Evolutionary conservation across 1,284 basidiomycete genomes (phyloP), one percentile per base, ranked within the genome.

Genomic region (Agroathelia rolfsii): DNA sequence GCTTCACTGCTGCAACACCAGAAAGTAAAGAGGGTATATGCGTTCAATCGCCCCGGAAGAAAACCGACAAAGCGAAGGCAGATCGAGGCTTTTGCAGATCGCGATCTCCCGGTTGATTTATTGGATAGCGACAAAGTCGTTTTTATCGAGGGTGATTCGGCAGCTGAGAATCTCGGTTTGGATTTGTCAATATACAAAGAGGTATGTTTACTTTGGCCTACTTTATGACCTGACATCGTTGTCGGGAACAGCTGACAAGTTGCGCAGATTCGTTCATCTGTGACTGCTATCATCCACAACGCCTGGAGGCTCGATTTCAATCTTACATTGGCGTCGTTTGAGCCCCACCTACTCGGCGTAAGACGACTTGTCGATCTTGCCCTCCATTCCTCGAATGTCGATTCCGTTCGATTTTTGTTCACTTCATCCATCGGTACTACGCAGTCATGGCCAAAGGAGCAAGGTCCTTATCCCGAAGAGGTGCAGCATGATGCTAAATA

Each of bases 291-390:
- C 21, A 38, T 46, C n/a, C 35, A 49, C 30, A 39, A 34, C 52
- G 60, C 59, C 5, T 61, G 53, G 51, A 42, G 43, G 5, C 49
- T 62, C 3, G 51, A 61, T 38, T 54, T 61, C 40, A 59, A 58
- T 31, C 28, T 52, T 10, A 14, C 44, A 2, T 34, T 54, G 13
- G 17, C 40, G 15, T 41, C 46, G 6, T 52, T 51, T 36, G 48
- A 51, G 12, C 33, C 39, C 3, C 30, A 40, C n/a, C 37, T 54
- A 15, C 21, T 20, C 4, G 44, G 41, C 8, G 31, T 47, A n/a
- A 42, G 48, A 11, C 25, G 36, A 24, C 20, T 54, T 15, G 37
- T 53, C 21, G 46, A 53, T 30, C 35, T 62, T 12, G 43, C 55
- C 0, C 40, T 58, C 9, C 32, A 42, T 2, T 54, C 56, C 3